Percentiles rank a stretch among this genome's conserved stretches.
Evolutionary conservation across 257 asterid genomes (phyloP).

Genomic region (Euphrasia confusa): DNA sequence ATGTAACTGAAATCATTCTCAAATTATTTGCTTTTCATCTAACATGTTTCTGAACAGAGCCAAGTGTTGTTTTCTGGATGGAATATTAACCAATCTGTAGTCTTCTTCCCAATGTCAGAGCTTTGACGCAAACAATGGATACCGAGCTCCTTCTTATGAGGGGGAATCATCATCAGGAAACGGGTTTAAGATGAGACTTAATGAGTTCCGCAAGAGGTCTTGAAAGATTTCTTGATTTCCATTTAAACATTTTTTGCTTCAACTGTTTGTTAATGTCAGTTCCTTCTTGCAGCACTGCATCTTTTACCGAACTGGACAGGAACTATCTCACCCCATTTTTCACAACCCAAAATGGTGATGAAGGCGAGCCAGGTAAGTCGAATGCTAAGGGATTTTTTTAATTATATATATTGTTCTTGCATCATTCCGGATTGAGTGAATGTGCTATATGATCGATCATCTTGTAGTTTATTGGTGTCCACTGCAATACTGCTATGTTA

Average conservation of each 20-base stretch:
- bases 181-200: slow-evolving; percentile 87
- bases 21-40: neutral
- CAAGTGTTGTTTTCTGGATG: neutral
- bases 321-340: slow-evolving; percentile 98
- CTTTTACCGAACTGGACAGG: slow-evolving; percentile 86
- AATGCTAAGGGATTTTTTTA: slow-evolving; percentile 8
- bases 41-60: neutral
- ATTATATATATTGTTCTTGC: neutral
- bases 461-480: neutral
- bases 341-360: slow-evolving; percentile 80
- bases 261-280: slow-evolving; percentile 15
- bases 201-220: slow-evolving; percentile 82
- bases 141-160: slow-evolving; percentile 73
- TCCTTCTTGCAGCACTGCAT: slow-evolving; percentile 64
- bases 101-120: slow-evolving; percentile 41
- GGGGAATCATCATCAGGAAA: slow-evolving; percentile 83
- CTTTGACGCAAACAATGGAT: slow-evolving; percentile 63
- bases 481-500: neutral
- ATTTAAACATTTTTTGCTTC: neutral
- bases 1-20: neutral
- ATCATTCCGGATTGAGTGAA: slow-evolving; percentile 7
- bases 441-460: neutral
- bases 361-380: slow-evolving; percentile 68
- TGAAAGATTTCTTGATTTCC: slow-evolving; percentile 6
- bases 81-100: neutral